Conservation (phyloP, 2,329 filamentous ascomycete genomes). For the Penicillium sp. region DNA sequence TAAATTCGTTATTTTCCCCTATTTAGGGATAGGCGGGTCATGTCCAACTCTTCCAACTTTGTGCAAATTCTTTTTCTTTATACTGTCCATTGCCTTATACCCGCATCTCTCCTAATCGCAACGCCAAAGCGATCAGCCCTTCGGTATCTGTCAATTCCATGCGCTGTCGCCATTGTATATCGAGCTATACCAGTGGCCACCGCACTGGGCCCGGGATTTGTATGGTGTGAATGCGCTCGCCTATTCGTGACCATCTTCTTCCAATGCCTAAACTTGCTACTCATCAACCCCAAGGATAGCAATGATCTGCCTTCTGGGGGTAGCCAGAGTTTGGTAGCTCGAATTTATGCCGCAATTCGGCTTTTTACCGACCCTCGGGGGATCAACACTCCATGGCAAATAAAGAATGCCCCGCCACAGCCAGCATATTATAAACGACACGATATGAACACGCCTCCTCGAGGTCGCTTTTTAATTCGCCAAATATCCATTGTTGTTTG, state of each 20-base stretch:
- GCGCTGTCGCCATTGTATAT: constrained; percentile 7
- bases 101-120: constrained; percentile 12
- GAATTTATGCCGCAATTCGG: neutral
- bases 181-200: constrained; percentile 1
- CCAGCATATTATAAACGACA: constrained; percentile 8
- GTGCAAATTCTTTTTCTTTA: constrained; percentile 1
- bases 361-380: constrained; percentile 14
- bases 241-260: constrained; percentile 13
- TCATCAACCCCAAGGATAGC: constrained; percentile 6
- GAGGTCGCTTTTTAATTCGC: constrained; percentile 14
- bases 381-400: constrained; percentile 19
- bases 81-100: constrained; percentile 14
- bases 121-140: constrained; percentile 13
- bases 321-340: neutral
- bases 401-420: constrained; percentile 15
- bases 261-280: constrained; percentile 10
- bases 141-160: constrained; percentile 17
- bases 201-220: constrained; percentile 10
- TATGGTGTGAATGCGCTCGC: constrained; percentile 13
- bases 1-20: no score
- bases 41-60: neutral
- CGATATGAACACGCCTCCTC: constrained; percentile 1
- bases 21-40: neutral
- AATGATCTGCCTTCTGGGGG: neutral
- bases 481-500: constrained; percentile 16